phyloP scores from a whole-genome alignment of 108 stramenopile genomes.

The Nitzschia palea region DNA sequence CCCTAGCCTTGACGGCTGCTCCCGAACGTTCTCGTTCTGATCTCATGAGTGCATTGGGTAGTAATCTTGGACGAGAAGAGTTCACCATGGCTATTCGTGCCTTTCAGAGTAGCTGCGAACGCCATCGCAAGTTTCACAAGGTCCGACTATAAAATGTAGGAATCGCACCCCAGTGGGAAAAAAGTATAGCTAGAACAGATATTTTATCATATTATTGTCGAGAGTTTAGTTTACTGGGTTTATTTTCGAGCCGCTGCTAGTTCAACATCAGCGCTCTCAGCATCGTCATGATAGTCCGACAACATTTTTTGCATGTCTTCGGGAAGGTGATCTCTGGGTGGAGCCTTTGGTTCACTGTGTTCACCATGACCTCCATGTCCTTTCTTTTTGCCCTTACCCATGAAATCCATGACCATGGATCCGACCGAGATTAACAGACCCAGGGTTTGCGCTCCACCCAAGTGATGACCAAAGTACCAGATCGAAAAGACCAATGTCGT shows the following conservation, averaged over 20 bases:
- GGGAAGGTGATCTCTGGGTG: constrained; percentile 12
- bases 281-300: constrained; percentile 42
- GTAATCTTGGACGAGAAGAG: constrained; percentile 63
- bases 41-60: constrained; percentile 52
- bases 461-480: constrained; percentile 90
- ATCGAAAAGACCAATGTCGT: constrained; percentile 93
- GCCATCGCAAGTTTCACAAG: constrained; percentile 49
- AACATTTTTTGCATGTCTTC: constrained; percentile 63
- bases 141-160: background rate
- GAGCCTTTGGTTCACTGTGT: background rate
- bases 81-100: constrained; percentile 66
- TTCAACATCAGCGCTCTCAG: constrained; percentile 36
- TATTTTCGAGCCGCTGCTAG: constrained; percentile 17
- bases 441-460: constrained; percentile 77
- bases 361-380: constrained; percentile 41
- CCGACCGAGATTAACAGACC: constrained; percentile 82
- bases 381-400: constrained; percentile 68
- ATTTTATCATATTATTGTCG: too few species aligned
- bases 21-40: constrained; percentile 61
- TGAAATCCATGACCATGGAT: constrained; percentile 95
- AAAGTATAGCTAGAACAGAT: too few species aligned
- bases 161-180: too few species aligned
- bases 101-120: constrained; percentile 64
- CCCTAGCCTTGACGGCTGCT: constrained; percentile 40
- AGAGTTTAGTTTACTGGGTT: too few species aligned